Evolutionary conservation across 306 rosid species (phyloP).

Genomic region (Inga oerstediana): DNA sequence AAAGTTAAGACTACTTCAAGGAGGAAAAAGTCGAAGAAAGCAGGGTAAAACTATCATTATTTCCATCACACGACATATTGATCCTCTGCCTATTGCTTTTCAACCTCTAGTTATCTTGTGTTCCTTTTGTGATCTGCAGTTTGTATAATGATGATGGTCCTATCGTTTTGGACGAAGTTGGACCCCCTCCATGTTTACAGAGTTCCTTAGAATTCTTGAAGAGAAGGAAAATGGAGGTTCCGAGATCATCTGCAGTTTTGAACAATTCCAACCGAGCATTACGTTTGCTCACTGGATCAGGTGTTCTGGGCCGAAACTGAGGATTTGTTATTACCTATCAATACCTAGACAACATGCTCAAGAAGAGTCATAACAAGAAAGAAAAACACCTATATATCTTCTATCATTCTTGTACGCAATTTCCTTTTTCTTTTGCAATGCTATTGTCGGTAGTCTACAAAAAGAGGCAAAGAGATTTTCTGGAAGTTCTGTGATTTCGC

Average conservation of each 20-base stretch:
- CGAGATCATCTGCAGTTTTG: constrained; percentile 78
- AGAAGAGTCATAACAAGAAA: no score
- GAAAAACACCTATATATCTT: no score
- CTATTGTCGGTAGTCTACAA: background rate
- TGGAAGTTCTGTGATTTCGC: background rate
- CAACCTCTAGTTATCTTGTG: background rate
- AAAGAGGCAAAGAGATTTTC: background rate
- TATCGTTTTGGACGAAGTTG: constrained; percentile 53
- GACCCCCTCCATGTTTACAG: constrained; percentile 65
- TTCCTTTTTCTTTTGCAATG: background rate
- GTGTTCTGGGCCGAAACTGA: constrained; percentile 10
- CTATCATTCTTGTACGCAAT: background rate
- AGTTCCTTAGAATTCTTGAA: constrained; percentile 82
- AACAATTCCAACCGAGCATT: constrained; percentile 80
- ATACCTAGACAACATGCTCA: no score
- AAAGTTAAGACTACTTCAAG: constrained; percentile 46
- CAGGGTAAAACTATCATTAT: constrained; percentile 52
- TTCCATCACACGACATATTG: constrained; percentile 8
- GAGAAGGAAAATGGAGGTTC: constrained; percentile 65
- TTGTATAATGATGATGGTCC: constrained; percentile 37
- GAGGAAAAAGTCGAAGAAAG: constrained; percentile 60
- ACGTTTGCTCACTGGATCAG: constrained; percentile 52
- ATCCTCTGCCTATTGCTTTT: background rate
- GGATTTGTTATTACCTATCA: background rate
- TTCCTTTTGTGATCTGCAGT: constrained; percentile 52